Percentiles rank a stretch among this genome's conserved stretches.
Conservation (phyloP, 2,329 filamentous ascomycete genomes). For the Acrocalymma vagum region DNA sequence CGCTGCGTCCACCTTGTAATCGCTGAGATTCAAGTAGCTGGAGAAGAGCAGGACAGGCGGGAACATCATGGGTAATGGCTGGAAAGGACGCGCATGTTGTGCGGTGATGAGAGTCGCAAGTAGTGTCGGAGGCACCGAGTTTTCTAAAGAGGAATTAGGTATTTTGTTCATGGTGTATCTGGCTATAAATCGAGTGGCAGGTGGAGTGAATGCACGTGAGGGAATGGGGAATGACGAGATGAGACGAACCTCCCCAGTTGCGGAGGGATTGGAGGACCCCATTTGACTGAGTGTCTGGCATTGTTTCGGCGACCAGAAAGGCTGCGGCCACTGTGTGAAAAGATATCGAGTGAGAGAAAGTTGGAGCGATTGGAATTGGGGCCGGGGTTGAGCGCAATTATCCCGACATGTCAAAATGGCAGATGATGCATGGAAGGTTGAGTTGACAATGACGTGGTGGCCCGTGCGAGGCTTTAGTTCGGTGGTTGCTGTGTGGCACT, state of each 20-base stretch:
- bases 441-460: no score
- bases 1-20: slow-evolving; percentile 69
- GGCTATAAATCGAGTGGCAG: slow-evolving; percentile 5
- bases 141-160: slow-evolving; percentile 58
- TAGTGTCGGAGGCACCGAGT: slow-evolving; percentile 69
- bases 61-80: slow-evolving; percentile 72
- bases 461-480: no score
- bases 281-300: slow-evolving; percentile 49
- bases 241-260: slow-evolving; percentile 61
- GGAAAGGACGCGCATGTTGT: slow-evolving; percentile 72
- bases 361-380: no score
- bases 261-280: slow-evolving; percentile 55
- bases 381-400: no score
- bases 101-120: slow-evolving; percentile 73
- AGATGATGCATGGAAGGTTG: no score
- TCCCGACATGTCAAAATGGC: no score
- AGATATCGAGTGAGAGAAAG: no score
- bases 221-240: slow-evolving; percentile 1
- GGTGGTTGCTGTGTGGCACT: no score
- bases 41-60: slow-evolving; percentile 72
- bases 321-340: no score
- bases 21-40: slow-evolving; percentile 70
- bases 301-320: no score
- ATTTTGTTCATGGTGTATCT: neutral
- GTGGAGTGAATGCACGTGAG: slow-evolving; percentile 23